Evolutionary conservation across 2,329 filamentous ascomycete genomes (phyloP).

Genomic region (Neofusicoccum umdonicola): DNA sequence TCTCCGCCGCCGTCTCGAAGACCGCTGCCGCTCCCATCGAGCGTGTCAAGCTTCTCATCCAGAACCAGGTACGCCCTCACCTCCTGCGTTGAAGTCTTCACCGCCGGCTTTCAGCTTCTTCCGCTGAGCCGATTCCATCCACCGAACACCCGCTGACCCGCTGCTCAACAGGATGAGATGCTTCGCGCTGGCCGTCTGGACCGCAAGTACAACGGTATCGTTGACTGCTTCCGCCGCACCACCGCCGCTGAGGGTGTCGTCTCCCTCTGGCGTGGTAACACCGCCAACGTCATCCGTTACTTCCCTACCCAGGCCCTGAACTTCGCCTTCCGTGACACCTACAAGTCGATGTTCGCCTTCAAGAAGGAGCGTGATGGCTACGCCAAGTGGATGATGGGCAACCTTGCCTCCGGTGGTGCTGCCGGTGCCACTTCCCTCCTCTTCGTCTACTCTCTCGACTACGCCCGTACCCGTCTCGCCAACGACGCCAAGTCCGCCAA

Average conservation of each 20-base stretch:
- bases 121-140: neutral
- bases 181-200: conserved; percentile 97
- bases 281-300: conserved; percentile 99
- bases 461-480: conserved; percentile 99
- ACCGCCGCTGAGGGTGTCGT: conserved; percentile 86
- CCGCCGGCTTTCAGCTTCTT: neutral
- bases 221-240: conserved; percentile 94
- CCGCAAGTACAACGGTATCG: conserved; percentile 92
- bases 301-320: conserved; percentile 99
- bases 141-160: conserved; percentile 23
- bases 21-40: conserved; percentile 99
- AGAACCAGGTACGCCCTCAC: conserved; percentile 86
- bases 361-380: conserved; percentile 99
- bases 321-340: conserved; percentile 99
- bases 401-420: conserved; percentile 98
- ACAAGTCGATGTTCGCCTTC: conserved; percentile 99
- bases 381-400: conserved; percentile 98
- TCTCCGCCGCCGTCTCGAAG: conserved; percentile 99
- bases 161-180: conserved; percentile 86
- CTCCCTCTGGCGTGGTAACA: conserved; percentile 99
- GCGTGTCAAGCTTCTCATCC: conserved; percentile 99
- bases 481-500: conserved; percentile 99
- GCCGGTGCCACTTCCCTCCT: conserved; percentile 99
- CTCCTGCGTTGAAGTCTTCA: neutral
- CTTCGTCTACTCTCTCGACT: conserved; percentile 99